A percentile compares a stretch with the other conserved stretches of the same genome.
These are phyloP conservation scores for Pyrrhoderma lamaoense DNA, from an alignment of 1,284 basidiomycete genomes.

Conservation along the genomic window DNA sequence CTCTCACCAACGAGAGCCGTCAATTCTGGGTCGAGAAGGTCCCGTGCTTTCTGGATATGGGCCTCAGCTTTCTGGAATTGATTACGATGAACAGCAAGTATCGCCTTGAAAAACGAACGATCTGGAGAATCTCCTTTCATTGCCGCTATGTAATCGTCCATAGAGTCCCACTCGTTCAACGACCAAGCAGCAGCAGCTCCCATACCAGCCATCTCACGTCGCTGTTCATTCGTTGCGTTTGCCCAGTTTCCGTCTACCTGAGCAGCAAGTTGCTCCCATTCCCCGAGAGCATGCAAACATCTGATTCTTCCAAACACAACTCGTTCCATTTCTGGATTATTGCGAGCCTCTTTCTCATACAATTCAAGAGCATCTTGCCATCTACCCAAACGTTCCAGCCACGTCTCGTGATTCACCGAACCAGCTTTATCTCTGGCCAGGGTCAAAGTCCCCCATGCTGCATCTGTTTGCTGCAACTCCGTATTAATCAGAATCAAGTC, in stretches of 20 bases:
- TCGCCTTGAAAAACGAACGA: constrained; percentile 93
- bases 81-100: constrained; percentile 92
- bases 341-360: constrained; percentile 74
- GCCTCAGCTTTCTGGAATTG: constrained; percentile 88
- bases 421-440: constrained; percentile 84
- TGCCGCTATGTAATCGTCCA: constrained; percentile 95
- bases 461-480: constrained; percentile 93
- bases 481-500: constrained; percentile 97
- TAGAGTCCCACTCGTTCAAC: constrained; percentile 93
- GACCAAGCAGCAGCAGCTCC: constrained; percentile 98
- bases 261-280: constrained; percentile 90
- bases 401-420: constrained; percentile 86
- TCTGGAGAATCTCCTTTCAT: constrained; percentile 95
- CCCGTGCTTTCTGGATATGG: constrained; percentile 93
- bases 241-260: constrained; percentile 90
- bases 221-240: constrained; percentile 76
- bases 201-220: constrained; percentile 90
- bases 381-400: constrained; percentile 95
- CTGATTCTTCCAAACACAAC: constrained; percentile 88
- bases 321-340: constrained; percentile 65
- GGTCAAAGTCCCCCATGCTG: constrained; percentile 89
- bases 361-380: constrained; percentile 93
- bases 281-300: constrained; percentile 94
- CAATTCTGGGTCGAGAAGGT: constrained; percentile 88
- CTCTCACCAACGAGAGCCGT: constrained; percentile 92